Percentiles rank a stretch among this genome's conserved stretches.
Evolutionary conservation across 257 asterid species (phyloP).

Genomic region (Ligustrum vulgare): DNA sequence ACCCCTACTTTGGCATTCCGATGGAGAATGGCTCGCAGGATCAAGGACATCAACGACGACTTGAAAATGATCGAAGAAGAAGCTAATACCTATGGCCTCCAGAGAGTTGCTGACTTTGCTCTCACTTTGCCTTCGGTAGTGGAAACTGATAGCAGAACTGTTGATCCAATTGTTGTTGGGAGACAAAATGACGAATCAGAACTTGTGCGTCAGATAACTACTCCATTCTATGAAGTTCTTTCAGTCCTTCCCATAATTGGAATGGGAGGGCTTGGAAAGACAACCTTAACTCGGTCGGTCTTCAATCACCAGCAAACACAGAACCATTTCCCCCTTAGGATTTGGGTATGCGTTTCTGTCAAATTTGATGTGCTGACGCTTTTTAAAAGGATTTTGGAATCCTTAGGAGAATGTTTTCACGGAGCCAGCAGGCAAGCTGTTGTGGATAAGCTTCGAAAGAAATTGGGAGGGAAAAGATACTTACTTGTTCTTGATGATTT

Average conservation of each 20-base stretch:
- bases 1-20: background rate
- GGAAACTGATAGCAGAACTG: slow-evolving; percentile 12
- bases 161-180: slow-evolving; percentile 18
- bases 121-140: background rate
- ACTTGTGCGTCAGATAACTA: background rate
- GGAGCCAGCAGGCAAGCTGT: background rate
- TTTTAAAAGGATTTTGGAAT: slow-evolving; percentile 22
- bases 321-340: background rate
- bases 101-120: background rate
- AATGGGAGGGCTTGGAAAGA: slow-evolving; percentile 31
- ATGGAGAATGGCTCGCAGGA: slow-evolving; percentile 17
- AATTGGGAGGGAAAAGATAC: background rate
- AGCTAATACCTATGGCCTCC: slow-evolving; percentile 6
- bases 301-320: background rate
- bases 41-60: slow-evolving; percentile 10
- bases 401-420: background rate
- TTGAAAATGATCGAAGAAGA: background rate
- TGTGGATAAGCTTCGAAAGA: background rate
- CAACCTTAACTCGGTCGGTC: slow-evolving; percentile 25
- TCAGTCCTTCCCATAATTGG: slow-evolving; percentile 26
- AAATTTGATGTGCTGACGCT: slow-evolving; percentile 14
- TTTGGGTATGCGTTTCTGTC: slow-evolving; percentile 25
- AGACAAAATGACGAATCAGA: slow-evolving; percentile 21
- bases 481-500: slow-evolving; percentile 33
- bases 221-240: background rate